These are phyloP conservation scores for Eucalyptus erythrocorys DNA, from an alignment of 345 rosid genomes.

Conservation along the genomic window DNA sequence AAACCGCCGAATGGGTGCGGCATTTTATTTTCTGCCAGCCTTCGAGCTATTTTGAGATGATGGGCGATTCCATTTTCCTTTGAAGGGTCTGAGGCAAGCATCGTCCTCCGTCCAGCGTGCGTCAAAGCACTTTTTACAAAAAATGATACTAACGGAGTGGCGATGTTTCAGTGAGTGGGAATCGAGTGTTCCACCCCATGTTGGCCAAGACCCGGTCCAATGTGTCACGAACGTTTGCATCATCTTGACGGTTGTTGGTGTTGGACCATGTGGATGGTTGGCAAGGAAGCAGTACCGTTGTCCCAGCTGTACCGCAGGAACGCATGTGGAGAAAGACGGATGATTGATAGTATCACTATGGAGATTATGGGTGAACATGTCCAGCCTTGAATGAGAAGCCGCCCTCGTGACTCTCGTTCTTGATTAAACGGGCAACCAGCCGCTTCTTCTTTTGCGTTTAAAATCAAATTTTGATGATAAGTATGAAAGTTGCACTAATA, in stretches of 20 bases:
- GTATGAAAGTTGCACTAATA: not conserved
- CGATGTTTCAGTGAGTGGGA: not conserved
- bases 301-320: not conserved
- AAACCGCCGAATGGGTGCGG: not conserved
- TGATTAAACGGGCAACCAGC: not conserved
- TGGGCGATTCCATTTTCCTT: not conserved
- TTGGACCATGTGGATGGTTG: not conserved
- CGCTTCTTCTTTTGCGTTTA: not conserved
- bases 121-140: not conserved
- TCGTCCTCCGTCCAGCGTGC: not conserved
- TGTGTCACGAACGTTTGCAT: not conserved
- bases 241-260: not conserved
- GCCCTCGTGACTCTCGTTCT: not conserved
- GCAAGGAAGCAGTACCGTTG: not conserved
- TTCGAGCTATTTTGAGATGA: not conserved
- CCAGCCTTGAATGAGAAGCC: not conserved
- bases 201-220: not conserved
- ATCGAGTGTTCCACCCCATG: not conserved
- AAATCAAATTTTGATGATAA: not conserved
- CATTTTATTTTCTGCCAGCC: not conserved
- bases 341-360: not conserved
- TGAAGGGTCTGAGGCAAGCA: not conserved
- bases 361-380: not conserved
- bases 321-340: not conserved
- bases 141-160: not conserved